Evolutionary conservation across 306 rosid genomes (phyloP), one percentile per base, ranked within the genome.

Genomic region (Hippophae gyantsensis): DNA sequence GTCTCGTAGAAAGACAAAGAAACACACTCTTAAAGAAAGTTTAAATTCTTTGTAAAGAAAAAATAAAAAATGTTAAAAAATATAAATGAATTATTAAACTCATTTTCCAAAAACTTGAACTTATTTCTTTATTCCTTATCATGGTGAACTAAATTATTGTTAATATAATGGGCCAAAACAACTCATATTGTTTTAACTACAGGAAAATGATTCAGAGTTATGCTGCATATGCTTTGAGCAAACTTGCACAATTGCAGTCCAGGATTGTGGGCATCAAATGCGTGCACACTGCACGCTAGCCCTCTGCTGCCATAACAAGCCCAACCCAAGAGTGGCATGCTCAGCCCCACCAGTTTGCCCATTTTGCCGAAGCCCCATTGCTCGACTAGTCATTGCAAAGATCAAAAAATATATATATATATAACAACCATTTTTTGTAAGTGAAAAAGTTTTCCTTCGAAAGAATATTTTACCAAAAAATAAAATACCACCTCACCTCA

Each of bases 191-290:
- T 47, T 38, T 50, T 10, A 56, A 18, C 68, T 83, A 78, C 90
- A 92, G 96, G 89, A 66, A 43, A 85, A 93, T 9, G 96, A 92
- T 57, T 58, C 83, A 1, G 93, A 92, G 45, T 32, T 78, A 57
- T 92, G 96, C 78, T 85, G 92, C 88, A 92, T 92, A 69, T 92
- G 96, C 86, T 92, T 92, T 77, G 99, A 85, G 86, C 96, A 85
- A 46, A 82, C 76, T 6, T 88, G 96, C 72, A 76, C 88, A 43
- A 84, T 92, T 61, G 96, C 88, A 63, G 95, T 92, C 55, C 90
- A 85, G 42, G 68, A 72, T 40, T 92, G 99, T 67, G 95, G 93
- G 45, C 96, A 92, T 71, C 96, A 85, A 60, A 92, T 92, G 98
- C 87, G 98, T 76, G 95, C 96, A 32, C 89, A 92, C 56, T 92